Evolutionary conservation across 2,329 filamentous ascomycete species (phyloP).

Genomic region (Chaetothyriales sp.): DNA sequence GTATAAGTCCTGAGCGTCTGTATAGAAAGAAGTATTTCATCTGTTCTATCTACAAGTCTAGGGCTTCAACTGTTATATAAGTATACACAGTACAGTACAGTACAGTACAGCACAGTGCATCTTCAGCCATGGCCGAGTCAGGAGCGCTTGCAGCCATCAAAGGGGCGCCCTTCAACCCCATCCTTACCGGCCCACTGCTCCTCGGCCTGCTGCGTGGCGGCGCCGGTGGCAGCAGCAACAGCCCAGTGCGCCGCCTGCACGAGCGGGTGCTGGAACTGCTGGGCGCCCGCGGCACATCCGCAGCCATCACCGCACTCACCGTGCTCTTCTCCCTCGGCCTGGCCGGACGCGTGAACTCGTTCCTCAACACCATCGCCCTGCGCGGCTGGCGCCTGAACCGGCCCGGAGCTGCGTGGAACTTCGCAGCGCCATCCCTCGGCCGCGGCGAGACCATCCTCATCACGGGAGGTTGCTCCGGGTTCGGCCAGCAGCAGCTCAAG

Average conservation of each 20-base stretch:
- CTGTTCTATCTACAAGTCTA: too few species aligned
- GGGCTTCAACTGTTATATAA: too few species aligned
- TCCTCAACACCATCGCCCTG: slow-evolving; percentile 35
- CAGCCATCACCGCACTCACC: slow-evolving; percentile 21
- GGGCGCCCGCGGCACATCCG: slow-evolving; percentile 3
- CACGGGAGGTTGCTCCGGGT: slow-evolving; percentile 56
- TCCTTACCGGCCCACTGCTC: slow-evolving; percentile 11
- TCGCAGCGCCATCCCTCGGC: slow-evolving; percentile 23
- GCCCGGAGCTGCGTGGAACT: slow-evolving; percentile 16
- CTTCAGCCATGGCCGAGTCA: neutral
- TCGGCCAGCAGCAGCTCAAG: slow-evolving; percentile 51
- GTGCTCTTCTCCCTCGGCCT: slow-evolving; percentile 40
- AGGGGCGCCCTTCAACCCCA: slow-evolving; percentile 4
- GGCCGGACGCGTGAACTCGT: slow-evolving; percentile 34
- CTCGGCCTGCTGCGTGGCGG: slow-evolving; percentile 9
- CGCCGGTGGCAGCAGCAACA: too few species aligned
- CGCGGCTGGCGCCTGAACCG: slow-evolving; percentile 27
- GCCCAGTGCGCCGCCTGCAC: too few species aligned
- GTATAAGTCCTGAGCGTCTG: too few species aligned
- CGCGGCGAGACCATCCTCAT: slow-evolving; percentile 23
- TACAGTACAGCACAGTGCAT: neutral
- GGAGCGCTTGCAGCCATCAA: neutral
- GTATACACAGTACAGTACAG: too few species aligned
- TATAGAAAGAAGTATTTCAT: too few species aligned
- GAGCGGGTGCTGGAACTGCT: slow-evolving; percentile 7